Percentiles rank a stretch among this genome's conserved stretches.
Evolutionary conservation across 352 stramenopile genomes (phyloP).

Genomic region (Globisporangium viniferum): DNA sequence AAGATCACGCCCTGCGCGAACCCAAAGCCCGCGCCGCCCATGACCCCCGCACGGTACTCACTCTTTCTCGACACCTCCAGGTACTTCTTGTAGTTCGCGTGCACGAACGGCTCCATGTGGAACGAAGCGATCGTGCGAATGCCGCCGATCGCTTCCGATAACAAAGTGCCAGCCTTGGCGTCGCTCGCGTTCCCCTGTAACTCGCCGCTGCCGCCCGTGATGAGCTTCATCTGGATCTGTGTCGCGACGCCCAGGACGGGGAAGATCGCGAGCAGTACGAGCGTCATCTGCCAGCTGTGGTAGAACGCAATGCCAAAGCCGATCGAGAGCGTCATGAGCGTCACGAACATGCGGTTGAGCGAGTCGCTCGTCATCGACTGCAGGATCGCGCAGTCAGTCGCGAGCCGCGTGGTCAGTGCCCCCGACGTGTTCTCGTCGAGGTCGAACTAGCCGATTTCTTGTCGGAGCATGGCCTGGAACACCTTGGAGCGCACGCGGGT

Average conservation of each 20-base stretch:
- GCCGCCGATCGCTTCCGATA: conserved; percentile 41
- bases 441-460: conserved; percentile 80
- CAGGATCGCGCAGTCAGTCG: conserved; percentile 67
- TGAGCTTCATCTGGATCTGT: conserved; percentile 37
- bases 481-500: conserved; percentile 33
- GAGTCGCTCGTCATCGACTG: conserved; percentile 72
- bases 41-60: conserved; percentile 45
- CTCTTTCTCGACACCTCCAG: conserved; percentile 30
- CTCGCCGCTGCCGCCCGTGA: conserved; percentile 24
- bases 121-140: conserved; percentile 69
- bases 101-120: conserved; percentile 39
- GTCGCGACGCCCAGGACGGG: conserved; percentile 25
- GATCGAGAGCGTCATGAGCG: conserved; percentile 42
- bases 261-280: conserved; percentile 29
- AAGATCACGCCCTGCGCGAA: conserved; percentile 72
- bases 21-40: conserved; percentile 60
- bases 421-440: conserved; percentile 49
- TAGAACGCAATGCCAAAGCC: conserved; percentile 43
- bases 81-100: conserved; percentile 30
- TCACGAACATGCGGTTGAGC: conserved; percentile 48
- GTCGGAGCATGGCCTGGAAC: conserved; percentile 58
- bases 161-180: conserved; percentile 23
- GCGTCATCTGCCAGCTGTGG: conserved; percentile 58
- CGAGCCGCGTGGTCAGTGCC: conserved; percentile 52
- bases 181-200: conserved; percentile 41